Conservation (phyloP, 495 filamentous ascomycete species). For the Xylaria intraflava region DNA sequence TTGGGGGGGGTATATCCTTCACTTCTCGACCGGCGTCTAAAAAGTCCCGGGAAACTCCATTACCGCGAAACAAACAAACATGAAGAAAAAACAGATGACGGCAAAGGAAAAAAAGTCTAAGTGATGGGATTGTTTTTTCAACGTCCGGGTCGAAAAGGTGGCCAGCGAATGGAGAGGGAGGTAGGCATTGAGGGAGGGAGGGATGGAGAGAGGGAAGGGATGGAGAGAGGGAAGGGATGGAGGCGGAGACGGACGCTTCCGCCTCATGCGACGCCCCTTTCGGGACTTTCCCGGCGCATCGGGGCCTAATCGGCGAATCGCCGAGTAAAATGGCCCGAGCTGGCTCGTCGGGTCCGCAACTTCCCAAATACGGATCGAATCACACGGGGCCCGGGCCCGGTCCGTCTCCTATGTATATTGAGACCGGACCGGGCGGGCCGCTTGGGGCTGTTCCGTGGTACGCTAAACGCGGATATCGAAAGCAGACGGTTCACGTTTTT, state of each 20-base stretch:
- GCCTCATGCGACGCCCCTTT: no score
- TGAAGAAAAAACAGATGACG: no score
- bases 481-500: not conserved
- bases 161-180: no score
- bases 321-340: no score
- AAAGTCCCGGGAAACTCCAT: no score
- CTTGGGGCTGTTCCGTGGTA: not conserved
- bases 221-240: not conserved
- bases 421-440: not conserved
- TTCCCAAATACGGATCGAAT: not conserved
- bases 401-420: not conserved
- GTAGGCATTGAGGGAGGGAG: not conserved
- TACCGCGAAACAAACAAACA: no score
- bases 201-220: not conserved
- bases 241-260: no score
- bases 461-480: not conserved
- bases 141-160: not conserved
- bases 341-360: no score
- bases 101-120: conserved; percentile 1
- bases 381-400: not conserved
- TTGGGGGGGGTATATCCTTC: no score
- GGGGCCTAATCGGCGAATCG: no score
- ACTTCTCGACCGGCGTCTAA: no score
- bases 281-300: no score
- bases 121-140: not conserved